Base-by-base conservation (phyloP, 768 basidiomycete species). In the Fomitopsis pulvina region DNA sequence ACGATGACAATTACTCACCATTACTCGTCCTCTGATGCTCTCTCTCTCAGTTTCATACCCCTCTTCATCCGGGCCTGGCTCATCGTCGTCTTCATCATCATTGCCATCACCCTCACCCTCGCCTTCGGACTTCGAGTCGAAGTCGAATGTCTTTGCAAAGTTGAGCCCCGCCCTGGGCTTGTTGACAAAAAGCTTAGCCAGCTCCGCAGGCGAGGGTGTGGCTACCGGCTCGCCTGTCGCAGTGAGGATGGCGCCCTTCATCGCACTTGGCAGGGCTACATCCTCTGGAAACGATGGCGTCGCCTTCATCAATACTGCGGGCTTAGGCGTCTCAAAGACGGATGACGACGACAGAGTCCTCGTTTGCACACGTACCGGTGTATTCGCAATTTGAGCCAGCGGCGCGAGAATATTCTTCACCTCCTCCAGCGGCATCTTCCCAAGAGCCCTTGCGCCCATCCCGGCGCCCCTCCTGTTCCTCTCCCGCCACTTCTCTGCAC, bases 101-200 rank as follows among this genome's bases (percentile, higher is more conserved):
- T 37, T 18, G n/a, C n/a, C n/a, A 18, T 37, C 34, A 5, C 61
- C 66, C 30, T 58, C 64, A 4, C 62, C 57, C 30, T 59, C 57
- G 48, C 50, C 52, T 34, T 60, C 59, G n/a, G n/a, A n/a, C 21
- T 65, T 66, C 45, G 52, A 62, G 32, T 71, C 72, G 47, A 83
- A 81, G 57, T 88, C 85, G 54, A 89, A 89, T 42, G 88, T 88
- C 65, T 81, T 83, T 8, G 81, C 76, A 60, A 91, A 91, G 58
- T 86, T 80, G 25, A 91, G 71, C 2, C 80, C 81, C 32, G 86
- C 79, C 52, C 74, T 81, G 0, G 88, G 88, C 8, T 82, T 83
- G 37, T 76, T 74, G 26, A 79, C 74, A 58, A 91, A 85, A 2
- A 89, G 71, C 29, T 77, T 80, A 2, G 76, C 76, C 0, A 90